Conservation (phyloP, 2,329 filamentous ascomycete genomes). For the Metarhizium brunneum region DNA sequence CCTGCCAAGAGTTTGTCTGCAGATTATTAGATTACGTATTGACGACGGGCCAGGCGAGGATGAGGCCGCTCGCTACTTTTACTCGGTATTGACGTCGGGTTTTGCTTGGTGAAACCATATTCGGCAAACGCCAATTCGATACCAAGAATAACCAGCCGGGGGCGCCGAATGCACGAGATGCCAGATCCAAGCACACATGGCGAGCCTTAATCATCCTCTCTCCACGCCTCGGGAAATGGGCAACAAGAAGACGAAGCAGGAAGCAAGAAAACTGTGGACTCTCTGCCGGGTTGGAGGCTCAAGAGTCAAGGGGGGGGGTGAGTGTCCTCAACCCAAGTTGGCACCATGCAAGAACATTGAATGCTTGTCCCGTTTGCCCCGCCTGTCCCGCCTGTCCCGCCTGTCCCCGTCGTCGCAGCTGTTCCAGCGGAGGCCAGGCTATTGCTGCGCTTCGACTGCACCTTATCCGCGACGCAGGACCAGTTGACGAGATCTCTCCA, state of each 20-base stretch:
- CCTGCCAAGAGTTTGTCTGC: too few relatives aligned
- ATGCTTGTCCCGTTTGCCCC: too few relatives aligned
- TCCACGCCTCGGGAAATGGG: background rate
- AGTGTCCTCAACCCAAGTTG: too few relatives aligned
- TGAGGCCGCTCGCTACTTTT: too few relatives aligned
- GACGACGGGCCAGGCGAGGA: too few relatives aligned
- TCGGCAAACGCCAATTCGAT: background rate
- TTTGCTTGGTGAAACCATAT: too few relatives aligned
- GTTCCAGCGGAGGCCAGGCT: background rate
- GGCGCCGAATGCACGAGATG: background rate
- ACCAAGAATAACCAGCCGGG: background rate
- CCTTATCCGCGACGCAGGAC: background rate
- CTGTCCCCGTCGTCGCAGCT: too few relatives aligned
- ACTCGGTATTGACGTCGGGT: too few relatives aligned
- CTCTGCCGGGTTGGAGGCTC: background rate
- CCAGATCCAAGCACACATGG: background rate
- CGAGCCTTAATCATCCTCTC: background rate
- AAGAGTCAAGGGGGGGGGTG: background rate
- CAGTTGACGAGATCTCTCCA: background rate
- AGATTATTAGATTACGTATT: too few relatives aligned
- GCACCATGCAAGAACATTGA: background rate
- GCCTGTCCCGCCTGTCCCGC: too few relatives aligned
- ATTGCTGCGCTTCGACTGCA: background rate
- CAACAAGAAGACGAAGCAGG: background rate
- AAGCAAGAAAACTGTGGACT: background rate